Evolutionary conservation across 805 yeast species (phyloP).

Genomic region (Starmerella etchellsii): DNA sequence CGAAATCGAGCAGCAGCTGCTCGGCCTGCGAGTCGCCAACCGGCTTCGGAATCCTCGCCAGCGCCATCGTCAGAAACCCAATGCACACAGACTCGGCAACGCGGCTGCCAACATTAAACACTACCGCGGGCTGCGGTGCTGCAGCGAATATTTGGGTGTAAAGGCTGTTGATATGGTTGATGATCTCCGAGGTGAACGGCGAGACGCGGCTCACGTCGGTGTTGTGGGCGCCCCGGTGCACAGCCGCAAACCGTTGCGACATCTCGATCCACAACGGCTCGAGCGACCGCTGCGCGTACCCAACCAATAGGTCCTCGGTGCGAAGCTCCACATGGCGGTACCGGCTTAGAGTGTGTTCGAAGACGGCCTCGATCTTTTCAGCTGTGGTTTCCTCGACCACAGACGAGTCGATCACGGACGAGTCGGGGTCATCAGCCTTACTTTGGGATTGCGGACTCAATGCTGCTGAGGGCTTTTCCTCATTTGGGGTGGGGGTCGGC

Average conservation of each 20-base stretch:
- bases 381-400: not conserved
- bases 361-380: slow-evolving; percentile 6
- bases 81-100: slow-evolving; percentile 50
- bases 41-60: slow-evolving; percentile 48
- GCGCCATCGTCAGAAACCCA: slow-evolving; percentile 40
- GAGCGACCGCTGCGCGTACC: slow-evolving; percentile 47
- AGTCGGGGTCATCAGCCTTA: not conserved
- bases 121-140: slow-evolving; percentile 42
- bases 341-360: slow-evolving; percentile 11
- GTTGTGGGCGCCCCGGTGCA: not conserved
- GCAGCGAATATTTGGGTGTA: slow-evolving; percentile 35
- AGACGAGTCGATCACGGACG: not conserved
- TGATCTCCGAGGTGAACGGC: slow-evolving; percentile 20
- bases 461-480: not conserved
- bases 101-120: slow-evolving; percentile 45
- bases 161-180: slow-evolving; percentile 33
- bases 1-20: slow-evolving; percentile 65
- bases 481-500: not conserved
- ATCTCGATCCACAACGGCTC: slow-evolving; percentile 75
- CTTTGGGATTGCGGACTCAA: not conserved
- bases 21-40: slow-evolving; percentile 60
- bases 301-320: slow-evolving; percentile 33
- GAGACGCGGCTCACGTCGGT: slow-evolving; percentile 15
- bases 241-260: slow-evolving; percentile 30
- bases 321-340: slow-evolving; percentile 12